Percentiles rank a stretch among this genome's conserved stretches.
phyloP scores from a whole-genome alignment of 345 rosid genomes.

The Angophora floribunda region DNA sequence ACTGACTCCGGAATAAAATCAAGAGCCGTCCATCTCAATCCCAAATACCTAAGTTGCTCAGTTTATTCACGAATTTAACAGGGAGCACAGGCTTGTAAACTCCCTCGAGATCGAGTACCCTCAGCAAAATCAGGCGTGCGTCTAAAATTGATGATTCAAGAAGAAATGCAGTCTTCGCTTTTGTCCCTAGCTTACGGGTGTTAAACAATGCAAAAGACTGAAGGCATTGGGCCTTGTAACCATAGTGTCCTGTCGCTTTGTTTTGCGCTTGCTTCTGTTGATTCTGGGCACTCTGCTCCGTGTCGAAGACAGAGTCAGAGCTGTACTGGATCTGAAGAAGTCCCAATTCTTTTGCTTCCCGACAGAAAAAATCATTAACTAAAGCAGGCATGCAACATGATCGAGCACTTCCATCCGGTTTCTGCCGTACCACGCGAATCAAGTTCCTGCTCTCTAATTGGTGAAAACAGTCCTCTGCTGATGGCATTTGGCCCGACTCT shows the following conservation, averaged over 20 bases:
- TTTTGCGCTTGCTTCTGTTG: not conserved
- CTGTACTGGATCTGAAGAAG: not conserved
- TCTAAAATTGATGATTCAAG: not conserved
- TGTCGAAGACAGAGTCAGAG: too few species aligned
- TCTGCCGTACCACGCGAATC: constrained; percentile 3
- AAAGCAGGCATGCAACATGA: constrained; percentile 4
- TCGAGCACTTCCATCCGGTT: constrained; percentile 9
- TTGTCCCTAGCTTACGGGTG: not conserved
- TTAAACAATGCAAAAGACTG: constrained; percentile 8
- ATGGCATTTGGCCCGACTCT: not conserved
- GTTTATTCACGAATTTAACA: constrained; percentile 1
- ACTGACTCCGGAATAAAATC: constrained; percentile 12
- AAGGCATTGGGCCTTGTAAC: not conserved
- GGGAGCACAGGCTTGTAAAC: constrained; percentile 19
- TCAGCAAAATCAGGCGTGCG: not conserved
- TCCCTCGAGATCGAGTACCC: constrained; percentile 18
- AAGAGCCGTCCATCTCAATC: constrained; percentile 15
- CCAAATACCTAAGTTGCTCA: constrained; percentile 10
- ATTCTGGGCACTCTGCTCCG: not conserved
- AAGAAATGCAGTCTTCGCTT: not conserved
- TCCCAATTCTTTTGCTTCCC: not conserved
- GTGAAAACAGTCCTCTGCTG: not conserved
- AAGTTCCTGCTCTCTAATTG: constrained; percentile 6
- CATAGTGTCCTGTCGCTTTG: not conserved
- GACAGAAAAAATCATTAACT: constrained; percentile 3